A percentile compares a stretch with the other conserved stretches of the same genome.
These are phyloP conservation scores for Acanthamoeba triangularis DNA, from an alignment of 208 protist genomes.

Conservation along the genomic window DNA sequence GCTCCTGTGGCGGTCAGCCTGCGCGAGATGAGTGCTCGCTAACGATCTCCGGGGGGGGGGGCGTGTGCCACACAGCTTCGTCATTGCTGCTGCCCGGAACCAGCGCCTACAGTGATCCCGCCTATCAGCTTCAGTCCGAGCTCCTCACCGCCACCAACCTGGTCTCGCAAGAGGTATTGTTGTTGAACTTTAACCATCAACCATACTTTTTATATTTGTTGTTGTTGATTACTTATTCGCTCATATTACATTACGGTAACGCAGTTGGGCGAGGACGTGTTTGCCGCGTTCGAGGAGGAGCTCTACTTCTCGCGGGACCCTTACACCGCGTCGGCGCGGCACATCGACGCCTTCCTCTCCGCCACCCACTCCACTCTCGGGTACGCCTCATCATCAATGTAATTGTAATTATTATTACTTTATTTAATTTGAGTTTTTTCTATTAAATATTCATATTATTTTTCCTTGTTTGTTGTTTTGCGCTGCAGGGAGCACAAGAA, in stretches of 20 bases:
- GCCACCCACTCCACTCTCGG: neutral
- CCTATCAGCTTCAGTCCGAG: conserved; percentile 14
- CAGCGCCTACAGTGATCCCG: neutral
- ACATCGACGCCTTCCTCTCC: conserved; percentile 62
- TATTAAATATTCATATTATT: neutral
- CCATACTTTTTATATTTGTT: too few species aligned
- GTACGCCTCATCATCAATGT: neutral
- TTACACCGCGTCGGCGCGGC: neutral
- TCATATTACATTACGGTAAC: neutral
- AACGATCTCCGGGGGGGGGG: neutral
- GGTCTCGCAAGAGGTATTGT: conserved; percentile 30
- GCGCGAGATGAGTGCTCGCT: neutral
- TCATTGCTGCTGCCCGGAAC: neutral
- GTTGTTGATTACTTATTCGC: neutral
- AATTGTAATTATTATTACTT: neutral
- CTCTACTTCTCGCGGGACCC: conserved; percentile 28
- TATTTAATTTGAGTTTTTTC: too few species aligned
- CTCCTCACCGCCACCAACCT: conserved; percentile 57
- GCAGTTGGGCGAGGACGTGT: conserved; percentile 12
- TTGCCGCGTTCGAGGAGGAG: conserved; percentile 53
- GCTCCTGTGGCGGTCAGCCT: neutral
- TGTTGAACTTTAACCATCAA: neutral
- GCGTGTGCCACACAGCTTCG: neutral
- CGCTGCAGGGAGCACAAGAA: conserved; percentile 18
- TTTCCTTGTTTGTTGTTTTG: neutral